phyloP scores from a whole-genome alignment of 345 rosid genomes.

The Brassica nigra region DNA sequence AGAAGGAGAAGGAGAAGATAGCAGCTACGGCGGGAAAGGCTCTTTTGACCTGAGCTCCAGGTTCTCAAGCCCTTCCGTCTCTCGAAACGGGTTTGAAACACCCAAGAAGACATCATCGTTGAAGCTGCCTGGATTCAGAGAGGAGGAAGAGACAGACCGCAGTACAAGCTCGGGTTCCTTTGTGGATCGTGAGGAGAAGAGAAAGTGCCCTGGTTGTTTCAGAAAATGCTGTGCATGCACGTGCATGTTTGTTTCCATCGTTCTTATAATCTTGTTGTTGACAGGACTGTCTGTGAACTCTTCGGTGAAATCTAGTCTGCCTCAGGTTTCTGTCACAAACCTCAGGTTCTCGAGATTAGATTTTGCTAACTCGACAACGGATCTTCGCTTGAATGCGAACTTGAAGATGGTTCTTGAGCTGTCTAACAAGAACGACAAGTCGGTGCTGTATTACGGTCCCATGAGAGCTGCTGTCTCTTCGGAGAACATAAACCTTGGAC shows the following conservation, averaged over 20 bases:
- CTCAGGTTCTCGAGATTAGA: slow-evolving; percentile 31
- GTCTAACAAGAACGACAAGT: slow-evolving; percentile 37
- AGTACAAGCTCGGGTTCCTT: slow-evolving; percentile 26
- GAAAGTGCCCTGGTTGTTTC: slow-evolving; percentile 22
- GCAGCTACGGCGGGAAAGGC: slow-evolving; percentile 29
- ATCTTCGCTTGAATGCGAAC: slow-evolving; percentile 33
- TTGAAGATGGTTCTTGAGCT: slow-evolving; percentile 26
- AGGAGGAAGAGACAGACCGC: slow-evolving; percentile 17
- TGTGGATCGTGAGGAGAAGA: slow-evolving; percentile 33
- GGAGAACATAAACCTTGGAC: slow-evolving; percentile 36
- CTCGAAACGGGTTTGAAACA: not conserved
- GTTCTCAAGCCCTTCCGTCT: slow-evolving; percentile 25
- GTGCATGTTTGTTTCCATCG: slow-evolving; percentile 22
- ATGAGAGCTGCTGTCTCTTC: slow-evolving; percentile 31
- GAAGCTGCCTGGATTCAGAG: slow-evolving; percentile 24
- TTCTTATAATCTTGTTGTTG: slow-evolving; percentile 28
- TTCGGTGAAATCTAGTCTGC: slow-evolving; percentile 35
- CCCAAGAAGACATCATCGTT: slow-evolving; percentile 13
- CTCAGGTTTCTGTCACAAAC: slow-evolving; percentile 25
- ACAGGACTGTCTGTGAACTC: slow-evolving; percentile 20
- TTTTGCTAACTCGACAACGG: not conserved
- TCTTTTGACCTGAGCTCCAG: slow-evolving; percentile 37
- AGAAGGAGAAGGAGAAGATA: slow-evolving; percentile 38
- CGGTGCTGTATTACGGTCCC: slow-evolving; percentile 16
- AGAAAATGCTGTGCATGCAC: slow-evolving; percentile 34